Base-by-base conservation (phyloP, 176 grass and related monocot species). In the Pharus latifolius region DNA sequence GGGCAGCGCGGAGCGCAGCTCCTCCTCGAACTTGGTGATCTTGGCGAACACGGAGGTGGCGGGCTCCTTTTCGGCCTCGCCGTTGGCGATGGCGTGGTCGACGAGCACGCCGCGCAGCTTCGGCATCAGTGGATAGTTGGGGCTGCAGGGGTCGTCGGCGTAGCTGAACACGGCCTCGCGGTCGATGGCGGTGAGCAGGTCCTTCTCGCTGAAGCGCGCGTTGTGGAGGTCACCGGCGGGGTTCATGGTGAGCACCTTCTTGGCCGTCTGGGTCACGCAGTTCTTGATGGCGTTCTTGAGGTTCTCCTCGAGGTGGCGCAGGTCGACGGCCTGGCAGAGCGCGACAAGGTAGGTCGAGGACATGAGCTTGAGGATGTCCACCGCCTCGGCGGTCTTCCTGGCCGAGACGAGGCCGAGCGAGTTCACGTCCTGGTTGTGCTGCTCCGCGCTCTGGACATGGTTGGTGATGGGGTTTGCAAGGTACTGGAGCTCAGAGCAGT, bases 371-470 rank as follows among this genome's bases (percentile, higher is more conserved):
- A 96, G 85, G 30, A 96, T 92, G 68, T 96, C 92, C 2, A 96
- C 50, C 9, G 92, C 92, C 77, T 96, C 92, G 2, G 80, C 80
- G 3, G 92, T 96, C 80, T 96, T 96, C 88, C 88, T 60, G 48
- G 92, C 76, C 0, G 92, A 96, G 44, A 96, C 87, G n/a, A 96
- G 79, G 0, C 92, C 92, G 0, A 96, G 77, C 0, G 92, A 96
- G 88, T 96, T 96, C 6, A 96, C 92, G 56, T 96, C 92, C 80
- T 96, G 92, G 83, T 96, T 96, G 77, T 96, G 92, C 58, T 96
- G 92, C 85, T 96, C 92, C 11, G 92, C 92, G 62, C 92, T 96
- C 83, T 96, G 92, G 4, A 96, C 92, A 28, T 96, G 92, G 83
- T 92, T 96, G 77, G 92, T 96, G 26, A 96, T 84, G 4, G 92